Evolutionary conservation across 129 eudicot species (phyloP), one percentile per base, ranked within the genome.

Genomic region (Lactuca sativa): DNA sequence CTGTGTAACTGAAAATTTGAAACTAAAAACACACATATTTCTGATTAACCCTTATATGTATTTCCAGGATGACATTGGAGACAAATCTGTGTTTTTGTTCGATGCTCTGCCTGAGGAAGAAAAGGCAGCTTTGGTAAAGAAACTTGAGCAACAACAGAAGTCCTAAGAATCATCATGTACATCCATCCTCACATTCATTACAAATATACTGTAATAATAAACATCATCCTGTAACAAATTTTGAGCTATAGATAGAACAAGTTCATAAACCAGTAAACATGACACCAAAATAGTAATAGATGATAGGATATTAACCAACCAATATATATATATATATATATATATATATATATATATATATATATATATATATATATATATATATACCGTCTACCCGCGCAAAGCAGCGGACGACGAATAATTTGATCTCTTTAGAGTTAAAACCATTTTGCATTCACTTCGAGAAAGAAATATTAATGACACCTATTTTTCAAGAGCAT

Each of bases 41-140:
- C 57, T 79, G 17, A 65, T 63, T 14, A 59, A 49, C 49, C 12
- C 49, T 73, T 53, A 3, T 72, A 30, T 31, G 47, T 34, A 59
- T 32, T 43, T 83, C 34, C 84, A 93, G 98, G 98, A 93, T 82
- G 98, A 93, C 71, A 89, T 93, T 44, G 98, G 98, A 58, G 98
- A 93, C 73, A 93, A 93, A 80, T 93, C 98, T 4, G 98, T 93
- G 30, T 89, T 93, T 84, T 85, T 67, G 52, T 93, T 89, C 78
- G 66, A 93, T 5, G 86, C 95, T 25, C 66, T 93, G 63, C 85
- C 95, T 10, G 88, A 93, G 67, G 92, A 89, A 69, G 86, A 85
- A 79, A 87, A 93, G 71, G 75, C 47, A 31, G 85, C 88, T 59
- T 59, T 93, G 66, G 59, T 93, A 54, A 62, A 83, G 81, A 89